Evolutionary conservation across 2,329 filamentous ascomycete species (phyloP), one percentile per base, ranked within the genome.

Genomic region (Aspergillus hortae): DNA sequence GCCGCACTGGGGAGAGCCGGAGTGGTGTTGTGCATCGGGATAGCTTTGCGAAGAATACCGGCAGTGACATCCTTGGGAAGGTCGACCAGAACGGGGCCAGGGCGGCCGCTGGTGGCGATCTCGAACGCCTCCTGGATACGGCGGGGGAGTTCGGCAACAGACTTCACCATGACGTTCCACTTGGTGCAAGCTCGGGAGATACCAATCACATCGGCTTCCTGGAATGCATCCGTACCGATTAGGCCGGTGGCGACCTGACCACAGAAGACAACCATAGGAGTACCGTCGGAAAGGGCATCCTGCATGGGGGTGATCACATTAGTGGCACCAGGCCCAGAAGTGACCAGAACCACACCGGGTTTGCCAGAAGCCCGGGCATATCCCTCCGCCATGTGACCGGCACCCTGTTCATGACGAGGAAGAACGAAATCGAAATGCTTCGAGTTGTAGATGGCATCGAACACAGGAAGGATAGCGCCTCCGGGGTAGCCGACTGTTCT

Each of bases 91-190:
- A 97, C 94, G 25, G 94, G 94, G 21, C 94, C 94, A 12, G 94
- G 94, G 45, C 94, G 85, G 55, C 94, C 94, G 64, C 88, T 94
- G 40, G 90, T 97, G 38, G 94, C 94, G 68, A 97, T 97, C 76
- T 97, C 92, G 67, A 97, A 97, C 45, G 94, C 94, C 77, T 97
- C 94, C 72, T 96, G 96, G 68, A 97, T 97, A 59, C 92, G 84
- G 64, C 89, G 85, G 46, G 94, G 94, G 51, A 99, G 80, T 75
- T 99, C 94, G 46, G 90, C 91, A 50, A 96, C 86, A 71, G 87
- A 92, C 81, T 95, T 96, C 45, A 96, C 90, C 91, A 97, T 95
- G 55, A 95, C 90, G 65, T 97, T 97, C 94, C 94, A 99, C 79
- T 97, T 97, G 62, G 92, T 96, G 80, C 92, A 96, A 17, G 92